Conservation (phyloP, 148 eudicot genomes). For the Rhododendron griersonianum region DNA sequence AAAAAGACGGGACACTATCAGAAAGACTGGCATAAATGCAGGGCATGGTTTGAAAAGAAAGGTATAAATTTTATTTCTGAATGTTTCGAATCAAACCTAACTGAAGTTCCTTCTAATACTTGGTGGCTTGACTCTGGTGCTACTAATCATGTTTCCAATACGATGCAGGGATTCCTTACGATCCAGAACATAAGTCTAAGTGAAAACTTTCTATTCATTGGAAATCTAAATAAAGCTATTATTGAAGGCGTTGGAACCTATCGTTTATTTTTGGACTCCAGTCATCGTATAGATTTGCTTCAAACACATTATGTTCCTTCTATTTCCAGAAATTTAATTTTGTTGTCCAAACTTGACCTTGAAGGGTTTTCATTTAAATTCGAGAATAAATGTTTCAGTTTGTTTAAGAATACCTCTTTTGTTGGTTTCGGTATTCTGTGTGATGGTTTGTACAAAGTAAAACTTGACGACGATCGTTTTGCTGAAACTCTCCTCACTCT, state of each 20-base stretch:
- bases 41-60: too few relatives aligned
- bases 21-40: too few relatives aligned
- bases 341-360: neutral
- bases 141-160: too few relatives aligned
- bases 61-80: too few relatives aligned
- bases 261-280: neutral
- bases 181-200: too few relatives aligned
- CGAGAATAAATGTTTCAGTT: neutral
- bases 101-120: too few relatives aligned
- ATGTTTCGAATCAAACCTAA: too few relatives aligned
- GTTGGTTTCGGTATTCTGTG: neutral
- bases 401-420: neutral
- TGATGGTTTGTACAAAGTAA: neutral
- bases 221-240: too few relatives aligned
- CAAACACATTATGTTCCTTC: conserved; percentile 15
- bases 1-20: too few relatives aligned
- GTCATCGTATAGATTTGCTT: neutral
- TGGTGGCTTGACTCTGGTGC: too few relatives aligned
- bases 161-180: too few relatives aligned
- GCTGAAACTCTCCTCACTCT: neutral
- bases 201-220: too few relatives aligned
- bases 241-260: neutral
- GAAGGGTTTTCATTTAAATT: neutral
- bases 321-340: conserved; percentile 12
- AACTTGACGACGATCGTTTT: neutral